Evolutionary conservation across 2,329 filamentous ascomycete species (phyloP), one percentile per base, ranked within the genome.

Genomic region (Aureobasidium musti): DNA sequence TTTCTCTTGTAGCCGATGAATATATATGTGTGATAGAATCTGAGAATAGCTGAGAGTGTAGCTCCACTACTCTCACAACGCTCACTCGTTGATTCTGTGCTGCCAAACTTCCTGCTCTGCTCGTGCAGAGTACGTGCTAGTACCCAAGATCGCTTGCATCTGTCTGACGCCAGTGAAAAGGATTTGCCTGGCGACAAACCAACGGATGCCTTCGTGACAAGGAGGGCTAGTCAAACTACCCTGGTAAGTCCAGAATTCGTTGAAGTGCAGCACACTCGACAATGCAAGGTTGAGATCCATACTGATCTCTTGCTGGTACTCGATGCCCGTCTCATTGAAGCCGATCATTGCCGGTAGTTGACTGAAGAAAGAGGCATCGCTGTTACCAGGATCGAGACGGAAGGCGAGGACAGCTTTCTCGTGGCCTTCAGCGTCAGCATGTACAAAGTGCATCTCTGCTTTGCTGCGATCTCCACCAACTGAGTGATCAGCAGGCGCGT

Each of bases 361-460:
- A n/a, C 73, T 70, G 70, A 82, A 75, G 72, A 82, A 82, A 1
- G 74, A 65, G 19, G 72, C 77, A 56, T 77, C 73, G 35, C 69
- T 67, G 66, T 76, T 77, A 14, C 79, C 78, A 0, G 79, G 79
- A 63, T 82, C 81, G 47, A 84, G 74, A 19, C 78, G 78, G 70
- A 84, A 77, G 10, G 78, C 82, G 1, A 84, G 71, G 1, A 84
- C 82, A 19, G 80, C 81, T 2, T 74, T 72, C 49, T 81, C 77
- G 28, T 77, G 73, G 59, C 81, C 81, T 0, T 72, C 68, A 10
- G 73, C 74, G 67, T 81, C 78, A 63, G 78, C 78, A 68, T 83
- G 81, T 2, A 84, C 82, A 43, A 82, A 75, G 71, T 84, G 82
- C 23, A 84, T 72, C 69, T 84, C 82, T 41, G 81, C 80, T 67